Evolutionary conservation across 768 basidiomycete species (phyloP), one percentile per base, ranked within the genome.

Genomic region (Suillus cothurnatus): DNA sequence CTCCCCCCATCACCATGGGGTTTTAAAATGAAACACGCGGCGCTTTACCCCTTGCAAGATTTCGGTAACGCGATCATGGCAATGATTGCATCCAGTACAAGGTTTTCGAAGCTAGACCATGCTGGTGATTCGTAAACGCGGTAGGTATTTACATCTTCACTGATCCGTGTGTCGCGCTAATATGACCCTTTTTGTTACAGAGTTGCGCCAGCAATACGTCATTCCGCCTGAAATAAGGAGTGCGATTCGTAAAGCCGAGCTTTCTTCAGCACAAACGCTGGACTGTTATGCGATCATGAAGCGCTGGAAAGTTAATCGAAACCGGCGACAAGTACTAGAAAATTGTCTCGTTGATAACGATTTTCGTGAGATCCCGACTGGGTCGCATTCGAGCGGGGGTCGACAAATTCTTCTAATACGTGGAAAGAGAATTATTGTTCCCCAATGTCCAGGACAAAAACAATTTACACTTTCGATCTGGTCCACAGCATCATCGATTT

Each of bases 321-420:
- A 6, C 28, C 9, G 5, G 50, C 17, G 15, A 14, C 7, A 28
- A 31, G 9, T 31, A 31, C 41, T 11, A 14, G 26, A 61, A 67
- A 45, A n/a, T 47, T 8, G 43, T 45, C 9, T 45, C 43, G n/a
- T 45, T n/a, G 45, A 47, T 47, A 9, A 45, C 21, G 2, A 23
- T 4, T 12, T 47, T 12, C 12, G 11, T n/a, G n/a, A 11, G 12
- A 23, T 47, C 21, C 45, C 11, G 4, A n/a, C 11, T n/a, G 2
- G n/a, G 14, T 47, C 12, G 45, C 12, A 23, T 47, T 23, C 5
- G n/a, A 47, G 5, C 6, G 11, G n/a, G 45, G 11, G 64, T 64
- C 32, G n/a, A 62, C 17, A 55, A 39, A 45, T 59, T 62, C 41
- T 67, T 67, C 47, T 53, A 38, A 43, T 63, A 68, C 21, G 67